Conservation (phyloP, 1,284 basidiomycete genomes). For the Vanrija humicola region DNA sequence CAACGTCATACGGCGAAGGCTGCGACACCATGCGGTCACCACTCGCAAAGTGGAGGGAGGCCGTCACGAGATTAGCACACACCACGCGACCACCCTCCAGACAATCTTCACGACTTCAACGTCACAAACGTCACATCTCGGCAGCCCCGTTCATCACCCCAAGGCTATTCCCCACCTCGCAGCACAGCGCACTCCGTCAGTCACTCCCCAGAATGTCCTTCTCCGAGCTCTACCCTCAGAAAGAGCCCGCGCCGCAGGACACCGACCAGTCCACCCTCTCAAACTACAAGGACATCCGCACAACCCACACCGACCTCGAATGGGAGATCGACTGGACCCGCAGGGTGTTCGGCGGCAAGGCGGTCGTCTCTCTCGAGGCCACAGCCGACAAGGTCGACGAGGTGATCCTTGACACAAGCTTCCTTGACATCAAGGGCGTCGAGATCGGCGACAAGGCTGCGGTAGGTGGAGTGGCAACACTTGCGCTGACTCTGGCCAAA, state of each 20-base stretch:
- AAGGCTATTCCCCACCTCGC: background rate
- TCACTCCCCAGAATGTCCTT: slow-evolving; percentile 27
- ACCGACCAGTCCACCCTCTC: slow-evolving; percentile 71
- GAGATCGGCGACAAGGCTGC: slow-evolving; percentile 55
- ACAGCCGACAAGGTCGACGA: slow-evolving; percentile 61
- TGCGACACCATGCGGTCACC: too few species aligned
- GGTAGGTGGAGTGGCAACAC: slow-evolving; percentile 45
- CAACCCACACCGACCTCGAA: slow-evolving; percentile 67
- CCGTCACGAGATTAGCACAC: too few species aligned
- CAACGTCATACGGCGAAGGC: too few species aligned
- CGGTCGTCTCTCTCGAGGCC: slow-evolving; percentile 54
- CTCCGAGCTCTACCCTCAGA: slow-evolving; percentile 21
- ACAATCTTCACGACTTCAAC: background rate
- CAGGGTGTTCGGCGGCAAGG: slow-evolving; percentile 67
- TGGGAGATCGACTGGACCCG: slow-evolving; percentile 78
- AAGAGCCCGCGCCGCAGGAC: slow-evolving; percentile 21
- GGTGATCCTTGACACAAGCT: slow-evolving; percentile 75
- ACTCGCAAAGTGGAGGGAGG: too few species aligned
- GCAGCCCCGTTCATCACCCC: background rate
- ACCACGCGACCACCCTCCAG: too few species aligned
- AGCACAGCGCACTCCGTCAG: background rate
- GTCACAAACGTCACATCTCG: background rate
- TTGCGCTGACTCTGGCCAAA: slow-evolving; percentile 12
- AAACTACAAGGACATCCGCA: slow-evolving; percentile 68
- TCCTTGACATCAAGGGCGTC: slow-evolving; percentile 63